A percentile compares a stretch with the other conserved stretches of the same genome.
phyloP scores from a whole-genome alignment of 108 stramenopile genomes.

The Mediolabrus comicus region DNA sequence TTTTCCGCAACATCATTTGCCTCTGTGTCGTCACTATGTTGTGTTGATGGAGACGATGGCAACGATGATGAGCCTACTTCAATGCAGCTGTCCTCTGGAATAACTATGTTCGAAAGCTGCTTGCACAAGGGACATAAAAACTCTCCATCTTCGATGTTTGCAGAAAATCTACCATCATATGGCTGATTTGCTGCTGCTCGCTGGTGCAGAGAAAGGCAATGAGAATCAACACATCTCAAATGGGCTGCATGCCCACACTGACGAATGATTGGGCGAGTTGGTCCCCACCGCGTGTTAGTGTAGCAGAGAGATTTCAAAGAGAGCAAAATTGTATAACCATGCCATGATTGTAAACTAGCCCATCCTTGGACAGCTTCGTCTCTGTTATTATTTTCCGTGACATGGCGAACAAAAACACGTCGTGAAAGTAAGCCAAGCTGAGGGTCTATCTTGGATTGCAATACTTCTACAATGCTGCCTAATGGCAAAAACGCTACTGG shows the following conservation, averaged over 20 bases:
- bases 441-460: constrained; percentile 63
- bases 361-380: constrained; percentile 58
- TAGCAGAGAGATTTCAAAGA: constrained; percentile 75
- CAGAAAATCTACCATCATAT: constrained; percentile 89
- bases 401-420: constrained; percentile 71
- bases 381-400: constrained; percentile 24
- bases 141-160: constrained; percentile 91
- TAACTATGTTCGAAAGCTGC: constrained; percentile 90
- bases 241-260: constrained; percentile 98
- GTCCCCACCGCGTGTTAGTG: constrained; percentile 80
- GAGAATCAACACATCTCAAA: constrained; percentile 88
- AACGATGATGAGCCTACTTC: constrained; percentile 12
- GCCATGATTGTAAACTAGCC: constrained; percentile 85
- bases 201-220: constrained; percentile 87
- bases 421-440: constrained; percentile 80
- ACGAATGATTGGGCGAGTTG: constrained; percentile 80
- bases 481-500: constrained; percentile 73
- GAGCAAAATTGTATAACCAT: constrained; percentile 85
- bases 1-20: constrained; percentile 33
- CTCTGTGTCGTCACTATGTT: constrained; percentile 27
- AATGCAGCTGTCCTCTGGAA: constrained; percentile 75
- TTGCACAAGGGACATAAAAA: constrained; percentile 98
- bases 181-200: constrained; percentile 76
- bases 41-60: not conserved
- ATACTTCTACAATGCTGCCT: constrained; percentile 76